A percentile compares a stretch with the other conserved stretches of the same genome.
phyloP scores from a whole-genome alignment of 164 flowering plant species.

The Cinnamomum micranthum region DNA sequence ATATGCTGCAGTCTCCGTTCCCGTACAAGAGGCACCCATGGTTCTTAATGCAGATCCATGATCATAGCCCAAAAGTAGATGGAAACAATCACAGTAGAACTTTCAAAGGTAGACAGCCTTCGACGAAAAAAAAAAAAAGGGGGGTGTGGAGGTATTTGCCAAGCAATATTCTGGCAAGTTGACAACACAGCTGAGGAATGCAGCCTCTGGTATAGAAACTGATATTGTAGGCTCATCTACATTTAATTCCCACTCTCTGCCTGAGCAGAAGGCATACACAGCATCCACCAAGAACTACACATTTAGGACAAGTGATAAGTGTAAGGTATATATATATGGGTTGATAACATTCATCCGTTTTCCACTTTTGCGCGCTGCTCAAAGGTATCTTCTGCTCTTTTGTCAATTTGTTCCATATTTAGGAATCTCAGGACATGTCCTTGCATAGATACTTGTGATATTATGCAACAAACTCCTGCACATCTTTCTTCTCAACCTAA shows the following conservation, averaged over 20 bases:
- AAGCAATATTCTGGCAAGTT: constrained; percentile 43
- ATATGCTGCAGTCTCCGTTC: too few relatives aligned
- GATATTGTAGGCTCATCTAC: constrained; percentile 61
- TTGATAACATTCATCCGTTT: constrained; percentile 30
- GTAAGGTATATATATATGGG: constrained; percentile 59
- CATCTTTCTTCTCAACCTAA: too few relatives aligned
- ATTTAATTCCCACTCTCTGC: constrained; percentile 47
- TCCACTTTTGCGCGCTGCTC: constrained; percentile 32
- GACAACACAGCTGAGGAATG: constrained; percentile 48
- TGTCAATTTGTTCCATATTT: too few relatives aligned
- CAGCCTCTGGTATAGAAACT: constrained; percentile 79
- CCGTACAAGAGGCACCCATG: too few relatives aligned
- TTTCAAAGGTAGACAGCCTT: constrained; percentile 8
- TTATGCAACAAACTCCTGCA: too few relatives aligned
- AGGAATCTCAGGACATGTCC: too few relatives aligned
- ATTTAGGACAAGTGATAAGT: constrained; percentile 74
- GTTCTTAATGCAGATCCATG: too few relatives aligned
- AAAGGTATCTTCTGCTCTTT: constrained; percentile 35
- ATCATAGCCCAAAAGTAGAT: too few relatives aligned
- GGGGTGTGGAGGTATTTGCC: constrained; percentile 27
- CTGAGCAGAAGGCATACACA: constrained; percentile 62
- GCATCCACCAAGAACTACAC: constrained; percentile 58
- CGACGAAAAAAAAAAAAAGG: constrained; percentile 52
- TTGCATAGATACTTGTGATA: too few relatives aligned
- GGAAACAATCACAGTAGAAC: too few relatives aligned